Conservation (phyloP, 192 early-diverging fungal genomes). For the Backusella westeae region DNA sequence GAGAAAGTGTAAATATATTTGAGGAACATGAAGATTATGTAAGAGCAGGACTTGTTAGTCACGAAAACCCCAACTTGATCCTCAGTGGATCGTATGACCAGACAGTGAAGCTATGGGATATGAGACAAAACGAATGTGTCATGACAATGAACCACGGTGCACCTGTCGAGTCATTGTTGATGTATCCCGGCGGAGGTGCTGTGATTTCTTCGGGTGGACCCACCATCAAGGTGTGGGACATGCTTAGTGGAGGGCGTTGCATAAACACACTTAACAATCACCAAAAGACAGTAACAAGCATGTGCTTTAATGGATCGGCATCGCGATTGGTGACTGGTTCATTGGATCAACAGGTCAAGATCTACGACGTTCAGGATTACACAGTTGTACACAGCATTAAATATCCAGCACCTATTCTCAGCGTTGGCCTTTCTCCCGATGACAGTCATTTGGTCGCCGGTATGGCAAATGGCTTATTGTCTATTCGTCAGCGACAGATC, state of each 20-base stretch:
- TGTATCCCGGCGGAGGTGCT: slow-evolving; percentile 80
- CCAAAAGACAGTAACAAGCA: slow-evolving; percentile 92
- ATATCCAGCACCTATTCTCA: slow-evolving; percentile 89
- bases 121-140: slow-evolving; percentile 68
- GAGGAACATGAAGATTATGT: slow-evolving; percentile 91
- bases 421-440: slow-evolving; percentile 87
- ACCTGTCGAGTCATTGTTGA: slow-evolving; percentile 87
- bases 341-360: slow-evolving; percentile 95
- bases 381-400: slow-evolving; percentile 84
- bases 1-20: slow-evolving; percentile 66
- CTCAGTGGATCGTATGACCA: slow-evolving; percentile 94
- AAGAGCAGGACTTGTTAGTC: slow-evolving; percentile 68
- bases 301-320: slow-evolving; percentile 78
- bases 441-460: slow-evolving; percentile 89
- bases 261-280: slow-evolving; percentile 83
- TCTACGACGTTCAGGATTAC: slow-evolving; percentile 86
- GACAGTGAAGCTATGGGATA: slow-evolving; percentile 91
- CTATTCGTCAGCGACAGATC: slow-evolving; percentile 80
- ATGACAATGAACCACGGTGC: slow-evolving; percentile 78
- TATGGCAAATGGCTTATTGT: slow-evolving; percentile 87
- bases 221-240: slow-evolving; percentile 85
- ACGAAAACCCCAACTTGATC: slow-evolving; percentile 79
- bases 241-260: slow-evolving; percentile 75
- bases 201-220: slow-evolving; percentile 80
- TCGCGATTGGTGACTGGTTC: slow-evolving; percentile 84